Percentiles rank a stretch among this genome's conserved stretches.
These are phyloP conservation scores for Chamaecyparis obtusa DNA, from an alignment of 75 land plant species.

Conservation along the genomic window DNA sequence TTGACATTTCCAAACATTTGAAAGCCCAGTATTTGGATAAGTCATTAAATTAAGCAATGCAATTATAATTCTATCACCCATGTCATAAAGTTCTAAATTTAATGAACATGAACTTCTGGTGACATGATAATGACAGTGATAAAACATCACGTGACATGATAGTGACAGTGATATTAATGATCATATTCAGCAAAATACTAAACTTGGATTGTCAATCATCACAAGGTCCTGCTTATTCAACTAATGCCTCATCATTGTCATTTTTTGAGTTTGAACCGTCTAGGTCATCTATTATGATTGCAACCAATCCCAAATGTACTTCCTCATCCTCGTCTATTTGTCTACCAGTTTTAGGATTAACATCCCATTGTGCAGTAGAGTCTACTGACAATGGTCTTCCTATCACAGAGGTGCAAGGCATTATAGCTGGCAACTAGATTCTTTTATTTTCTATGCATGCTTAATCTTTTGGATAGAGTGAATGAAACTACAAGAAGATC, in stretches of 20 bases:
- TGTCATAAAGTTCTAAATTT: background rate
- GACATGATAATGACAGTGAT: background rate
- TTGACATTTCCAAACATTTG: background rate
- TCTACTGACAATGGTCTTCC: background rate
- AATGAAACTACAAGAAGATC: background rate
- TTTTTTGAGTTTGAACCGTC: background rate
- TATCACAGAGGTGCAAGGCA: background rate
- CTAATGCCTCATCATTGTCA: background rate
- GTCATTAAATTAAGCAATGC: background rate
- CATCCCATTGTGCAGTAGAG: background rate
- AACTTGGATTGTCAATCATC: background rate
- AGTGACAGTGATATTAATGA: background rate
- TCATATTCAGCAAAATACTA: background rate
- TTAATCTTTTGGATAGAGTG: background rate
- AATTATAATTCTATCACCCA: background rate
- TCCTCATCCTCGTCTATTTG: background rate
- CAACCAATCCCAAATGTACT: background rate
- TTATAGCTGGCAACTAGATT: background rate
- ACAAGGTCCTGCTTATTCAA: background rate
- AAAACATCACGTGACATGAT: background rate
- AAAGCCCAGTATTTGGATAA: background rate
- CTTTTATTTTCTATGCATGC: background rate
- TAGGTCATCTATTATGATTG: background rate
- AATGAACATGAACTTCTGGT: background rate
- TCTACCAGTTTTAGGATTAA: background rate